Conservation (phyloP, 441 rosid species). For the Mallotus japonicus region DNA sequence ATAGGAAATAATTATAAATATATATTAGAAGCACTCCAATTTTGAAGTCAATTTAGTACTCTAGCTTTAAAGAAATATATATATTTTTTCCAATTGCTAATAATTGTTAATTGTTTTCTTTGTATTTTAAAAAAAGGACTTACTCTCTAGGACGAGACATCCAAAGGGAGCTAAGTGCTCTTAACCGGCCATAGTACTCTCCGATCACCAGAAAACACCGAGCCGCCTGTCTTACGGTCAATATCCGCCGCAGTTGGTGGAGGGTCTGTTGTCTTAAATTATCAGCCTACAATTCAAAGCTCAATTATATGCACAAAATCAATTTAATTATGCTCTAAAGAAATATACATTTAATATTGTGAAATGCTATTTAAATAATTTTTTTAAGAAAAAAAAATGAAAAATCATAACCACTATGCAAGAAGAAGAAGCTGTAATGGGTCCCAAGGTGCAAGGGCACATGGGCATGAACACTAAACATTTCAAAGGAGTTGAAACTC, state of each 20-base stretch:
- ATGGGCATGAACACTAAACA: conserved; percentile 21
- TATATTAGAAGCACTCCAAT: conserved; percentile 2
- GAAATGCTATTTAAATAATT: too few species aligned
- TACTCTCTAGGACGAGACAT: conserved; percentile 86
- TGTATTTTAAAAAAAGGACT: conserved; percentile 11
- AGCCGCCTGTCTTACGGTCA: conserved; percentile 85
- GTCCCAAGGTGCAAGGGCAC: conserved; percentile 28
- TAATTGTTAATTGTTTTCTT: not conserved
- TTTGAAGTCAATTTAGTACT: conserved; percentile 1
- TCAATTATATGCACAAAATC: too few species aligned
- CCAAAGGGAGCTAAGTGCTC: conserved; percentile 95
- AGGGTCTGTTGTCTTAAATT: conserved; percentile 82
- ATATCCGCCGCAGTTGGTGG: conserved; percentile 65
- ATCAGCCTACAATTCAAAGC: conserved; percentile 60
- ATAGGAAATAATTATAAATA: not conserved
- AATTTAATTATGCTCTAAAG: too few species aligned
- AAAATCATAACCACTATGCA: not conserved
- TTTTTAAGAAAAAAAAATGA: too few species aligned
- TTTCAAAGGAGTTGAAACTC: conserved; percentile 36
- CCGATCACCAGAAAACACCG: conserved; percentile 79
- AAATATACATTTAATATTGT: not conserved
- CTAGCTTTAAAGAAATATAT: not conserved
- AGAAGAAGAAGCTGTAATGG: conserved; percentile 12
- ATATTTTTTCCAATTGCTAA: not conserved
- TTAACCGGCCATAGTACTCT: conserved; percentile 84